A percentile compares a stretch with the other conserved stretches of the same genome.
Conservation (phyloP, 805 yeast genomes). For the Lachancea dasiensis region DNA sequence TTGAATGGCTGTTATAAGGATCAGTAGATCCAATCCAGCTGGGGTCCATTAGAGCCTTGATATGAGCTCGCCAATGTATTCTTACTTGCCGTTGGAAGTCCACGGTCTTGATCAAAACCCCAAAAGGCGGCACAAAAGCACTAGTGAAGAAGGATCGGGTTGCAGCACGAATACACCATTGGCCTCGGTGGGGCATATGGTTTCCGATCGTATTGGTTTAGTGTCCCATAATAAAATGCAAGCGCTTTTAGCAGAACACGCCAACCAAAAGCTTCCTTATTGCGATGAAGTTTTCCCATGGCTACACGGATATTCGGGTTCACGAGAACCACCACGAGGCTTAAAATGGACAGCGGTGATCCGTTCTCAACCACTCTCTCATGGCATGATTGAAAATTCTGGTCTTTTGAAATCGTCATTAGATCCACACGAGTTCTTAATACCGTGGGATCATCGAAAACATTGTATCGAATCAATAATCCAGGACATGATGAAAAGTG, state of each 20-base stretch:
- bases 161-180: not conserved
- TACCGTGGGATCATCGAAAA: constrained; percentile 33
- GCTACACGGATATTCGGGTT: constrained; percentile 65
- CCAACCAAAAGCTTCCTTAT: constrained; percentile 44
- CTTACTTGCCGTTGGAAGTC: not conserved
- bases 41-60: too few relatives aligned
- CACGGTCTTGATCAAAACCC: constrained; percentile 1
- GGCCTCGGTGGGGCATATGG: not conserved
- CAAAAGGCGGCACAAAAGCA: constrained; percentile 3
- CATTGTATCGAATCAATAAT: constrained; percentile 6
- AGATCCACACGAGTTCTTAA: constrained; percentile 47
- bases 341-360: constrained; percentile 21
- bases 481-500: not conserved
- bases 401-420: constrained; percentile 52
- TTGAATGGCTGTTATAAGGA: too few relatives aligned
- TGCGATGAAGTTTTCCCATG: constrained; percentile 78
- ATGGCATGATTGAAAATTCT: constrained; percentile 24
- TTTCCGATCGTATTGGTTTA: constrained; percentile 3
- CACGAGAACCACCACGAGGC: constrained; percentile 21
- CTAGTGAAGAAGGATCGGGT: constrained; percentile 1
- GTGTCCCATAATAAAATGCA: constrained; percentile 9
- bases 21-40: too few relatives aligned
- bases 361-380: constrained; percentile 21
- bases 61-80: not conserved
- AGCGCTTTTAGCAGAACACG: constrained; percentile 12